These are phyloP conservation scores for Antrodiella citrinella DNA, from an alignment of 768 basidiomycete species.

Conservation along the genomic window DNA sequence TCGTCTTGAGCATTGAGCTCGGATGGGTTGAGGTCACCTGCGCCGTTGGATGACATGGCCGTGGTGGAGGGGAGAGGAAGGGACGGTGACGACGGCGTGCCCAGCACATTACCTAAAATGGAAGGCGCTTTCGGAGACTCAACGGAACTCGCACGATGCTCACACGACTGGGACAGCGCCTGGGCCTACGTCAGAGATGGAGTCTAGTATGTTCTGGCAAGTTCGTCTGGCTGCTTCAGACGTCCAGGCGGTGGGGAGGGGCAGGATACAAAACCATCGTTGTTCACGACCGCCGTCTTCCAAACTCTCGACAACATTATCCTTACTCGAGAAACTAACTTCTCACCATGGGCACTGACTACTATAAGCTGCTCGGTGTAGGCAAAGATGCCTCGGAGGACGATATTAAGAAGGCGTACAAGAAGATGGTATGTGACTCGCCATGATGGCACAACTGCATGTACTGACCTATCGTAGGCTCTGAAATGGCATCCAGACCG, in stretches of 20 bases:
- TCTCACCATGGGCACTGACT: conserved; percentile 71
- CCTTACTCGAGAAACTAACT: background rate
- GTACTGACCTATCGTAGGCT: conserved; percentile 37
- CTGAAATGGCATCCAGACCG: conserved; percentile 95
- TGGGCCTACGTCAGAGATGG: conserved; percentile 7
- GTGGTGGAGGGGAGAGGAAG: background rate
- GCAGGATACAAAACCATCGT: background rate
- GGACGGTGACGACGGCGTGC: background rate
- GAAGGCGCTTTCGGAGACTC: too few relatives aligned
- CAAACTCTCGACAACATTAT: background rate
- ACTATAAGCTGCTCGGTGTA: conserved; percentile 80
- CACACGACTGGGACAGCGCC: background rate
- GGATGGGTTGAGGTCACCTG: background rate
- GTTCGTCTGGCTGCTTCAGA: conserved; percentile 20
- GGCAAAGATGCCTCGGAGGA: conserved; percentile 69
- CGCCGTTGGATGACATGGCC: background rate
- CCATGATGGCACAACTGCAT: too few relatives aligned
- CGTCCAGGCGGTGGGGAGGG: background rate
- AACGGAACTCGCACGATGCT: too few relatives aligned
- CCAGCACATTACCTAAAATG: background rate
- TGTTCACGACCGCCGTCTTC: conserved; percentile 2
- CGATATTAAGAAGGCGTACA: conserved; percentile 90
- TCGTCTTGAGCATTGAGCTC: conserved; percentile 9
- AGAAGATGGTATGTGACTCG: conserved; percentile 67
- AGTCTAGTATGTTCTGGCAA: conserved; percentile 24